Conservation (phyloP, 2,329 filamentous ascomycete species). For the Neonectria faginata region DNA sequence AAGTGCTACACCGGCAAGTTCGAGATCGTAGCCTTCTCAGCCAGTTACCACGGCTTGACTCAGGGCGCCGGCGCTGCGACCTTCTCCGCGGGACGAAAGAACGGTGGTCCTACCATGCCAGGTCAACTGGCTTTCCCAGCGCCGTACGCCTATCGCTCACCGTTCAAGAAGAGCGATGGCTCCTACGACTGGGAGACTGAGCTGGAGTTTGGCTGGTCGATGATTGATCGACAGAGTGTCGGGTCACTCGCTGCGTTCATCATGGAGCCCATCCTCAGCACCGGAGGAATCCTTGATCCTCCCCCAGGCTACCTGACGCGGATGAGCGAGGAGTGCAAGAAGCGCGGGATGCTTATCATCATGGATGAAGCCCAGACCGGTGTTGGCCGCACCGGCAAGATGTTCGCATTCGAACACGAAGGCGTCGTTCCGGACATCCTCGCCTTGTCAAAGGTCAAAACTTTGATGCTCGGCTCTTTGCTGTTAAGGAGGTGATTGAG, state of each 20-base stretch:
- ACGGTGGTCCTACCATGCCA: conserved; percentile 60
- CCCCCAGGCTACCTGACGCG: conserved; percentile 33
- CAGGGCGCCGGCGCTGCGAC: conserved; percentile 63
- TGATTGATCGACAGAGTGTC: conserved; percentile 68
- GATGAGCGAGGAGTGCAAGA: conserved; percentile 58
- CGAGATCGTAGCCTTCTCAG: conserved; percentile 70
- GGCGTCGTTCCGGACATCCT: conserved; percentile 38
- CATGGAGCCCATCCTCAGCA: conserved; percentile 68
- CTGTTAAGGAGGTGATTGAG: no score
- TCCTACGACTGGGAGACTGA: conserved; percentile 75
- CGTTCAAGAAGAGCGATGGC: conserved; percentile 69
- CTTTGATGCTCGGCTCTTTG: no score
- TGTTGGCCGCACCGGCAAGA: conserved; percentile 65
- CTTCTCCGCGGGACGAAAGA: conserved; percentile 64
- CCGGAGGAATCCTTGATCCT: conserved; percentile 55
- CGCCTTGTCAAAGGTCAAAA: conserved; percentile 50
- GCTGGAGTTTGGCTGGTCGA: conserved; percentile 70
- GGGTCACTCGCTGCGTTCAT: conserved; percentile 73
- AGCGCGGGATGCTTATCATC: conserved; percentile 68
- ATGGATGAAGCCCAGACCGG: conserved; percentile 72
- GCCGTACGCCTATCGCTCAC: conserved; percentile 71
- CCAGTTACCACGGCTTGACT: conserved; percentile 72
- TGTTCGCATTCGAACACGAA: conserved; percentile 68
- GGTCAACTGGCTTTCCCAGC: conserved; percentile 69
- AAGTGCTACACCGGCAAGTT: conserved; percentile 73